These are phyloP conservation scores for Durusdinium trenchii DNA, from an alignment of 73 alveolate species.

Conservation along the genomic window DNA sequence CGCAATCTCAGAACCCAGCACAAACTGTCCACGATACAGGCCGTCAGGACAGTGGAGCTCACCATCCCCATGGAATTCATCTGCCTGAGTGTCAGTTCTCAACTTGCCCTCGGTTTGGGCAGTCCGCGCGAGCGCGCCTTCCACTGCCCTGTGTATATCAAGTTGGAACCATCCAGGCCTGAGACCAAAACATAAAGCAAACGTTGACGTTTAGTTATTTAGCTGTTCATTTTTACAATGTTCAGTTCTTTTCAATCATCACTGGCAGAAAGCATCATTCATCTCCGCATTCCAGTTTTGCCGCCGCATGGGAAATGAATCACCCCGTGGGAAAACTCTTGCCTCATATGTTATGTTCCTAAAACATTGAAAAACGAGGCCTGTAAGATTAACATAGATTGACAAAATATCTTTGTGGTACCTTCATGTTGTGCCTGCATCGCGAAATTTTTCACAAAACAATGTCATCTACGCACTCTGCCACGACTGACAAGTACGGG, in stretches of 20 bases:
- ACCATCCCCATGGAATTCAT: constrained; percentile 70
- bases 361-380: no score
- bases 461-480: no score
- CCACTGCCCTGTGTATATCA: constrained; percentile 66
- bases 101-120: not conserved
- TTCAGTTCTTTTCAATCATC: not conserved
- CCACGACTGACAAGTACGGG: no score
- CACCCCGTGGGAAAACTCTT: not conserved
- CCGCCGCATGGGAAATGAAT: not conserved
- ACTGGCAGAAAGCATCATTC: no score
- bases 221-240: not conserved
- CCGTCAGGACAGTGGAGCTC: constrained; percentile 77
- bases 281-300: no score
- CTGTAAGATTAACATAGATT: no score
- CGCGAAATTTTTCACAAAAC: no score
- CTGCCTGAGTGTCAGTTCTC: not conserved
- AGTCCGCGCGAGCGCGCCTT: not conserved
- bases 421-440: no score
- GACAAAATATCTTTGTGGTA: no score
- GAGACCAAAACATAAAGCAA: not conserved
- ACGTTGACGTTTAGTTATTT: not conserved
- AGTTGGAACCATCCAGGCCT: constrained; percentile 62
- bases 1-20: not conserved
- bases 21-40: constrained; percentile 67
- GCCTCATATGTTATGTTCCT: not conserved